Conservation (phyloP, 352 stramenopile species). For the Phytopythium aichiense region DNA sequence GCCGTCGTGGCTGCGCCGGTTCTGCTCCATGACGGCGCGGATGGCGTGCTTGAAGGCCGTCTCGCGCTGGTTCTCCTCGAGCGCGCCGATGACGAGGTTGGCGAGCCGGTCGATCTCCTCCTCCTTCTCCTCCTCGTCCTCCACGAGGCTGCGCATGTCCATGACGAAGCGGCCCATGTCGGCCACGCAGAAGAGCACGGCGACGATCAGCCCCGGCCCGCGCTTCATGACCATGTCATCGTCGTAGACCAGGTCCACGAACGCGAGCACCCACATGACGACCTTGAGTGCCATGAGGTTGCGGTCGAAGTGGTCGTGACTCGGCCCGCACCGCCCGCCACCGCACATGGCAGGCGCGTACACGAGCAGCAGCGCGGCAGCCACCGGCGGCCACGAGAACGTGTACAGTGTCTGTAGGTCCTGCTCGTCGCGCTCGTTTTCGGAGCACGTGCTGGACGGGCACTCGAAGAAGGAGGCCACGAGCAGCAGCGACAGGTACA, state of each 20-base stretch:
- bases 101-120: conserved; percentile 38
- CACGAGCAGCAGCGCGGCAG: conserved; percentile 28
- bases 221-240: conserved; percentile 50
- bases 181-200: conserved; percentile 42
- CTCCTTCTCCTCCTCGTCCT: conserved; percentile 39
- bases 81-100: conserved; percentile 28
- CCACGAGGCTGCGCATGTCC: conserved; percentile 43
- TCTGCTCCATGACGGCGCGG: conserved; percentile 22
- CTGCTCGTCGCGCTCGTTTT: conserved; percentile 29
- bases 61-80: conserved; percentile 22
- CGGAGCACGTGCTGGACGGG: conserved; percentile 13
- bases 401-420: conserved; percentile 48
- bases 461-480: conserved; percentile 54
- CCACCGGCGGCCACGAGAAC: conserved; percentile 45
- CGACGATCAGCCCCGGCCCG: conserved; percentile 42
- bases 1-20: conserved; percentile 6
- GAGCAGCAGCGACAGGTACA: conserved; percentile 53
- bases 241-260: conserved; percentile 41
- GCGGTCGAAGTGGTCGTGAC: conserved; percentile 41
- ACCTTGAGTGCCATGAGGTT: conserved; percentile 50
- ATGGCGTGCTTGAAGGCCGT: conserved; percentile 33
- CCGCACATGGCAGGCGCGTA: conserved; percentile 33
- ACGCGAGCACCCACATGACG: conserved; percentile 38
- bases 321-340: conserved; percentile 25
- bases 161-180: conserved; percentile 60